Conservation (phyloP, 2,329 filamentous ascomycete species). For the Stagonosporopsis chrysanthemi region DNA sequence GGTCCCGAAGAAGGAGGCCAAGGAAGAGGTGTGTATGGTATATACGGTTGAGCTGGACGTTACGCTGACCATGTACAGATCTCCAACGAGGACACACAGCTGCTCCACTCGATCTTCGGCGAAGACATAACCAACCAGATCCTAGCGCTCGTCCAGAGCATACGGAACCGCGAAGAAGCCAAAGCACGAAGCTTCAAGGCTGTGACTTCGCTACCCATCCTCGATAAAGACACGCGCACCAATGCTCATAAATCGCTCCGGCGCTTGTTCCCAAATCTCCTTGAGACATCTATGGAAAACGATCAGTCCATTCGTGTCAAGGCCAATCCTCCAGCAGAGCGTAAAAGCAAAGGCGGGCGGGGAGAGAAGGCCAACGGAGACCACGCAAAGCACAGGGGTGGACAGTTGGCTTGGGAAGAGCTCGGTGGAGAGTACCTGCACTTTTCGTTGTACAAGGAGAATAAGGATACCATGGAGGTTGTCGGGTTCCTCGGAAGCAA, state of each 20-base stretch:
- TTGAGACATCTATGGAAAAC: conserved; percentile 79
- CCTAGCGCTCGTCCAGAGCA: conserved; percentile 62
- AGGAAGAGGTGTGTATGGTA: conserved; percentile 20
- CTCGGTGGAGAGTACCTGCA: conserved; percentile 83
- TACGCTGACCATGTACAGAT: conserved; percentile 36
- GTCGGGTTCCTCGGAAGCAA: conserved; percentile 77
- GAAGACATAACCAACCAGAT: conserved; percentile 59
- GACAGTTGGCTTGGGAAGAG: conserved; percentile 65
- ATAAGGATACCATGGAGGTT: conserved; percentile 95
- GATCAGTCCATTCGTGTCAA: conserved; percentile 71
- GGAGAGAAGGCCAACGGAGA: conserved; percentile 28
- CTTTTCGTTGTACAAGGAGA: conserved; percentile 94
- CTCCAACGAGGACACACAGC: conserved; percentile 48
- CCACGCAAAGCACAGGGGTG: conserved; percentile 31
- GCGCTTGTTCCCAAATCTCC: conserved; percentile 76
- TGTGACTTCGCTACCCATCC: conserved; percentile 62
- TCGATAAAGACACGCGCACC: conserved; percentile 68
- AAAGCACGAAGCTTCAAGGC: conserved; percentile 64
- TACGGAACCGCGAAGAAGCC: conserved; percentile 61
- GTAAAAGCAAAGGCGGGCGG: conserved; percentile 41
- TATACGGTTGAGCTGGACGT: background rate
- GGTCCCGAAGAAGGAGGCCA: conserved; percentile 17
- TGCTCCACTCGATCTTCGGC: conserved; percentile 60
- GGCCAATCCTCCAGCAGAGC: conserved; percentile 51
- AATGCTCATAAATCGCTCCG: conserved; percentile 73